Conservation (phyloP, 768 basidiomycete genomes). For the Tylopilus balloui region DNA sequence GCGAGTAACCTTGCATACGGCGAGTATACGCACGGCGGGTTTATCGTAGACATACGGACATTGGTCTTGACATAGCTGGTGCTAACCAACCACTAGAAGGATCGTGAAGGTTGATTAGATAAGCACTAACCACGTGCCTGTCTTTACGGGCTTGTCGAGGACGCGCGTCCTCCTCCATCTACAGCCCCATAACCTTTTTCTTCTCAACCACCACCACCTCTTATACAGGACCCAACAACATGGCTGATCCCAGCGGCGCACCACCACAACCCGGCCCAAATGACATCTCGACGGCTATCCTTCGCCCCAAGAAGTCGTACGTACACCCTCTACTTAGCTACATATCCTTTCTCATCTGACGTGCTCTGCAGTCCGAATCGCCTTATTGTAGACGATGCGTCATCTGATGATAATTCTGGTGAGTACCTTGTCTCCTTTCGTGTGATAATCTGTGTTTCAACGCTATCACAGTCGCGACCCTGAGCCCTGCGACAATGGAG, state of each 20-base stretch:
- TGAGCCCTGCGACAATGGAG: constrained; percentile 98
- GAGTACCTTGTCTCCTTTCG: constrained; percentile 20
- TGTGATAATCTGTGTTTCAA: constrained; percentile 16
- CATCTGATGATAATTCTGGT: constrained; percentile 95
- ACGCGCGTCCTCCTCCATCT: constrained; percentile 30
- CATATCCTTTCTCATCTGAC: constrained; percentile 14
- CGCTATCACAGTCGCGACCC: constrained; percentile 66
- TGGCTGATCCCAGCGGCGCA: constrained; percentile 84
- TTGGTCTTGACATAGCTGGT: too few species aligned
- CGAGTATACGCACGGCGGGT: too few species aligned
- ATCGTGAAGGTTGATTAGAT: constrained; percentile 17
- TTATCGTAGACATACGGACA: too few species aligned
- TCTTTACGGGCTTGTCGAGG: constrained; percentile 3
- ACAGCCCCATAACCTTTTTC: constrained; percentile 6
- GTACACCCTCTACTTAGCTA: constrained; percentile 30
- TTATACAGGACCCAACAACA: constrained; percentile 15
- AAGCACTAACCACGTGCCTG: constrained; percentile 1
- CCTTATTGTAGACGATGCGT: constrained; percentile 93
- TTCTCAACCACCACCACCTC: constrained; percentile 11
- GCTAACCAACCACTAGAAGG: constrained; percentile 29
- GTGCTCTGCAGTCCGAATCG: constrained; percentile 78
- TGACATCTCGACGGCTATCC: constrained; percentile 91
- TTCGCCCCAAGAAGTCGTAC: constrained; percentile 96
- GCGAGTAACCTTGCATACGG: too few species aligned
- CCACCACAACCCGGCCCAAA: constrained; percentile 80